phyloP scores from a whole-genome alignment of 2,329 filamentous ascomycete genomes.

The Paramyrothecium roridum region DNA sequence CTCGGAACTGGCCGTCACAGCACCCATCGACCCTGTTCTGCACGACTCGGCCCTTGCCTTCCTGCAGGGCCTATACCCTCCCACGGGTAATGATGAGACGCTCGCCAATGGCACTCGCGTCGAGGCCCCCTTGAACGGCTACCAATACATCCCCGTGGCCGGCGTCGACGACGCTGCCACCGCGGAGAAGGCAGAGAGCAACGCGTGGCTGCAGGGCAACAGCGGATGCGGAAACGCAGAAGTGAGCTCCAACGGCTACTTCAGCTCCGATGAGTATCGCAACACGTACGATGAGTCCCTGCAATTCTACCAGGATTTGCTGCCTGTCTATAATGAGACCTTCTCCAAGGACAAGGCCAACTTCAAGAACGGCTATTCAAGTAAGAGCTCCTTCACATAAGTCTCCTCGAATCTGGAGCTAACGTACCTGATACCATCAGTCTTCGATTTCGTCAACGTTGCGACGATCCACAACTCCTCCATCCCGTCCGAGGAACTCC shows the following conservation, averaged over 20 bases:
- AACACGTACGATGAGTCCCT: conserved; percentile 46
- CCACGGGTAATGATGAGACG: conserved; percentile 58
- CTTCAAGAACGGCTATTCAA: conserved; percentile 60
- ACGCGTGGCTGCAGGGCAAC: conserved; percentile 56
- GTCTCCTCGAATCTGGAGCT: neutral
- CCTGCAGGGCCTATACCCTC: conserved; percentile 83
- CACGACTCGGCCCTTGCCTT: conserved; percentile 78
- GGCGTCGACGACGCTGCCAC: conserved; percentile 53
- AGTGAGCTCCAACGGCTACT: conserved; percentile 53
- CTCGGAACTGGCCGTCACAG: conserved; percentile 67
- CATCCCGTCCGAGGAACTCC: conserved; percentile 56
- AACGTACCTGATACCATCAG: conserved; percentile 20
- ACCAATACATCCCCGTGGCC: conserved; percentile 78
- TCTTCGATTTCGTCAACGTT: conserved; percentile 61
- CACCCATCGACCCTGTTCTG: conserved; percentile 73
- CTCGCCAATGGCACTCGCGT: conserved; percentile 70
- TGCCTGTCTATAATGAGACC: conserved; percentile 53
- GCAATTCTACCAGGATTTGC: conserved; percentile 54
- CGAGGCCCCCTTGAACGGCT: conserved; percentile 69
- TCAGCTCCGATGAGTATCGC: conserved; percentile 43
- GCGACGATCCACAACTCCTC: conserved; percentile 56
- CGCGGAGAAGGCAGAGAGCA: conserved; percentile 51
- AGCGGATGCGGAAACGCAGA: conserved; percentile 54
- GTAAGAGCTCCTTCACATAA: conserved; percentile 31
- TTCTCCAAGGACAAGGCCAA: conserved; percentile 41